A percentile compares a stretch with the other conserved stretches of the same genome.
Conservation (phyloP, 2,329 filamentous ascomycete species). For the Colletotrichum liriopes region DNA sequence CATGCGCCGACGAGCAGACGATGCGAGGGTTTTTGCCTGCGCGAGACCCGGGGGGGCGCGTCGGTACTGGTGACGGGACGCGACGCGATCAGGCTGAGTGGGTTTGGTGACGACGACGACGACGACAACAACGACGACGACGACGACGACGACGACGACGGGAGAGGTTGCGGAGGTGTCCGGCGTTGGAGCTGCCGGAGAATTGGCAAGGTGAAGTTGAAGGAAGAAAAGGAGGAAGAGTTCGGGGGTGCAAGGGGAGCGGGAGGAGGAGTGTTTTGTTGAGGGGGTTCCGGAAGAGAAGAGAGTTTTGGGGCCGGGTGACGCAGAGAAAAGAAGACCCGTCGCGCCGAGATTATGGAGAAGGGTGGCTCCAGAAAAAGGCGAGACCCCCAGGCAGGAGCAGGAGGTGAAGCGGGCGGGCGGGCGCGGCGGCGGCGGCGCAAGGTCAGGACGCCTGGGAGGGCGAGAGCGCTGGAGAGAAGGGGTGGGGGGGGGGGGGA, state of each 20-base stretch:
- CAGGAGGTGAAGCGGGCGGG: constrained; percentile 13
- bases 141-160: neutral
- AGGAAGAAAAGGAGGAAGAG: constrained; percentile 29
- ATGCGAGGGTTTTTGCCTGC: neutral
- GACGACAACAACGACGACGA: too few species aligned
- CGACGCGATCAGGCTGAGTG: constrained; percentile 25
- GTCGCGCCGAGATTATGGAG: constrained; percentile 43
- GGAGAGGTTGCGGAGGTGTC: constrained; percentile 8
- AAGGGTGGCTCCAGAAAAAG: constrained; percentile 42
- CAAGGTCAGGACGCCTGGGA: constrained; percentile 3
- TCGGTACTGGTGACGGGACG: constrained; percentile 13
- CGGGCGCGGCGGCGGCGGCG: constrained; percentile 12
- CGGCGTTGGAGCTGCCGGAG: constrained; percentile 19
- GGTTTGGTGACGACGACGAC: neutral
- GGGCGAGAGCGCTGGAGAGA: neutral
- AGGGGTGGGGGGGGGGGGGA: neutral
- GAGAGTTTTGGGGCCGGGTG: constrained; percentile 43
- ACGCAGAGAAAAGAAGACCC: constrained; percentile 43
- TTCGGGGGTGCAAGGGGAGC: constrained; percentile 36
- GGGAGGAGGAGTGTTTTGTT: constrained; percentile 42
- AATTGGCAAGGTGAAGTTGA: constrained; percentile 23
- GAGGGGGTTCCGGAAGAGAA: constrained; percentile 44
- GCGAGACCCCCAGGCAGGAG: constrained; percentile 34
- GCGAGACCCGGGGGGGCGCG: constrained; percentile 2
- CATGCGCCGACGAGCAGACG: constrained; percentile 16